phyloP scores from a whole-genome alignment of 306 rosid genomes.

The Malus sylvestris region DNA sequence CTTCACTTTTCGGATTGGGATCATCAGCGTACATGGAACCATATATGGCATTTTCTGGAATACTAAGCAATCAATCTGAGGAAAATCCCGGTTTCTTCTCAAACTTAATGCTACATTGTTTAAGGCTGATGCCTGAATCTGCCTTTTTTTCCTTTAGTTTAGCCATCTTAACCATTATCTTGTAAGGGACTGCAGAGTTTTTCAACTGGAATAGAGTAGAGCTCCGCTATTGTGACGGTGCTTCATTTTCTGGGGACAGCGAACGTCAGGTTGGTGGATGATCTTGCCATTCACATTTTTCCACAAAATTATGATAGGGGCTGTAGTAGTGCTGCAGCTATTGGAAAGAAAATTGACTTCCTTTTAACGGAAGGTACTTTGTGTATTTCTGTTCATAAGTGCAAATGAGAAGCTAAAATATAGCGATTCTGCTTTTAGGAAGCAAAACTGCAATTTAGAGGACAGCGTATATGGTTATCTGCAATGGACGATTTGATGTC shows the following conservation, averaged over 20 bases:
- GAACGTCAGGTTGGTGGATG: slow-evolving; percentile 42
- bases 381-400: neutral
- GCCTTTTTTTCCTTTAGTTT: too few relatives aligned
- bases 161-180: slow-evolving; percentile 5
- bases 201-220: slow-evolving; percentile 76
- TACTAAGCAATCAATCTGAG: slow-evolving; percentile 47
- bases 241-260: slow-evolving; percentile 67
- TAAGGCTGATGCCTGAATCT: neutral
- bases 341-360: neutral
- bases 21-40: slow-evolving; percentile 65
- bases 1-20: slow-evolving; percentile 35
- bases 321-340: neutral
- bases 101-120: neutral
- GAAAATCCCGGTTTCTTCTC: slow-evolving; percentile 60
- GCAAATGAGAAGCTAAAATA: neutral
- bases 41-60: slow-evolving; percentile 56
- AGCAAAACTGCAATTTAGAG: slow-evolving; percentile 64
- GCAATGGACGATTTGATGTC: slow-evolving; percentile 70
- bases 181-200: slow-evolving; percentile 44
- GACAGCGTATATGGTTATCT: slow-evolving; percentile 69
- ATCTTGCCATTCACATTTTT: neutral
- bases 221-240: slow-evolving; percentile 87
- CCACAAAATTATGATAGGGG: neutral
- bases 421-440: slow-evolving; percentile 21
- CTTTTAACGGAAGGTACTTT: neutral